These are phyloP conservation scores for Udeniomyces megalosporus DNA, from an alignment of 768 basidiomycete species.

Conservation along the genomic window DNA sequence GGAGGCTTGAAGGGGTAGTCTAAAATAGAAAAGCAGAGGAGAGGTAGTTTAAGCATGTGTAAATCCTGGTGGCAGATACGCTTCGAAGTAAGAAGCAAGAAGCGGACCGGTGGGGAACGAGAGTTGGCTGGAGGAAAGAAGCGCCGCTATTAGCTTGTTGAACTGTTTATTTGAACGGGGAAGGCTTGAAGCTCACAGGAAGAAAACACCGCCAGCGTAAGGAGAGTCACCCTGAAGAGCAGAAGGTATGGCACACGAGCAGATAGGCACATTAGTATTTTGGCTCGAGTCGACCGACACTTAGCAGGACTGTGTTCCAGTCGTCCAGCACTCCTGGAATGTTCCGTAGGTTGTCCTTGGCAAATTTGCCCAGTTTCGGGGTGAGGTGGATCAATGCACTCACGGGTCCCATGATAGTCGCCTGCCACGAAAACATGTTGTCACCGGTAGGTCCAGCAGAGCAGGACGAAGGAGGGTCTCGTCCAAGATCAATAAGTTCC, in stretches of 20 bases:
- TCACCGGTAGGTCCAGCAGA: slow-evolving; percentile 95
- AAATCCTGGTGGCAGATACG: slow-evolving; percentile 65
- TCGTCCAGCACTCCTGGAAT: too few relatives aligned
- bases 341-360: too few relatives aligned
- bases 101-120: slow-evolving; percentile 30
- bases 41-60: too few relatives aligned
- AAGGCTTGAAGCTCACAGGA: slow-evolving; percentile 33
- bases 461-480: slow-evolving; percentile 98
- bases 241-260: too few relatives aligned
- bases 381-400: neutral
- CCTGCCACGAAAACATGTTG: slow-evolving; percentile 81
- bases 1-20: slow-evolving; percentile 99
- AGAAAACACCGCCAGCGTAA: slow-evolving; percentile 97
- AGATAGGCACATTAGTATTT: too few relatives aligned
- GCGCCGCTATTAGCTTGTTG: too few relatives aligned
- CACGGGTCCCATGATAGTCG: slow-evolving; percentile 17
- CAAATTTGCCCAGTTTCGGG: too few relatives aligned
- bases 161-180: too few relatives aligned
- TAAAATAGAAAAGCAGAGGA: neutral
- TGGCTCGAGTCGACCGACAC: too few relatives aligned
- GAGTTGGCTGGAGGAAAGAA: slow-evolving; percentile 19
- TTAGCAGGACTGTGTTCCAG: too few relatives aligned
- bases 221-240: slow-evolving; percentile 80
- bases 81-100: neutral
- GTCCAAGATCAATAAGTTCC: slow-evolving; percentile 98